Evolutionary conservation across 2,329 filamentous ascomycete genomes (phyloP).

Genomic region (Pseudogymnoascus sp.): DNA sequence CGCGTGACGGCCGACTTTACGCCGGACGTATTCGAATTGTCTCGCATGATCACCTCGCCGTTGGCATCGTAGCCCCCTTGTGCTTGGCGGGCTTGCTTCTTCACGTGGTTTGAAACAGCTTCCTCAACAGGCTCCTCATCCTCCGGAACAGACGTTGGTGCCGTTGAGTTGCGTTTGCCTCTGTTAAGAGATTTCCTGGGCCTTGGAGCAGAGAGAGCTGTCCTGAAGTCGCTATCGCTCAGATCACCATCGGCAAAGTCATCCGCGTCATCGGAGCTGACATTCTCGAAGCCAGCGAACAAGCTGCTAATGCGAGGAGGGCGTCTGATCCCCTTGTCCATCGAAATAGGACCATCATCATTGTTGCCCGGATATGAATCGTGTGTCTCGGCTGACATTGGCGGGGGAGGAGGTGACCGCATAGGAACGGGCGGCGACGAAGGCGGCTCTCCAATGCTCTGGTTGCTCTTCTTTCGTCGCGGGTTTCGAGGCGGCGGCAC

Average conservation of each 20-base stretch:
- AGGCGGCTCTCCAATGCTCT: conserved; percentile 40
- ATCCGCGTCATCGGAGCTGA: conserved; percentile 59
- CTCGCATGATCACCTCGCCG: conserved; percentile 19
- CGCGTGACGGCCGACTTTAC: conserved; percentile 17
- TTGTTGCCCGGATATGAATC: conserved; percentile 74
- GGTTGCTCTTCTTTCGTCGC: conserved; percentile 43
- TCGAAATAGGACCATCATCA: conserved; percentile 66
- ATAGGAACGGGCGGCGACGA: conserved; percentile 39
- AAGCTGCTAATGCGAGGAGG: conserved; percentile 73
- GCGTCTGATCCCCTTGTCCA: conserved; percentile 49
- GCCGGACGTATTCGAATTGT: conserved; percentile 15
- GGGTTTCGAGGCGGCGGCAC: conserved; percentile 50
- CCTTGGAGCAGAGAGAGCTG: conserved; percentile 56
- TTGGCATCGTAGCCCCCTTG: conserved; percentile 16
- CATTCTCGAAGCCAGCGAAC: conserved; percentile 76
- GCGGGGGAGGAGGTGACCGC: conserved; percentile 42
- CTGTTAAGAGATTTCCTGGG: conserved; percentile 30
- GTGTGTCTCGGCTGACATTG: conserved; percentile 37
- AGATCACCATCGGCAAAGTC: conserved; percentile 55
- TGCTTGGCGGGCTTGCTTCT: conserved; percentile 16
- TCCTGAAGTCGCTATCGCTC: conserved; percentile 62
- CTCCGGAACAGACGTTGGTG: conserved; percentile 26
- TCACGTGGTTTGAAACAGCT: conserved; percentile 13
- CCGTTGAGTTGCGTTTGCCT: conserved; percentile 17
- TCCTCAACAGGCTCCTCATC: conserved; percentile 20